These are phyloP conservation scores for Linnemannia exigua DNA, from an alignment of 192 early-diverging fungal genomes.

Conservation along the genomic window DNA sequence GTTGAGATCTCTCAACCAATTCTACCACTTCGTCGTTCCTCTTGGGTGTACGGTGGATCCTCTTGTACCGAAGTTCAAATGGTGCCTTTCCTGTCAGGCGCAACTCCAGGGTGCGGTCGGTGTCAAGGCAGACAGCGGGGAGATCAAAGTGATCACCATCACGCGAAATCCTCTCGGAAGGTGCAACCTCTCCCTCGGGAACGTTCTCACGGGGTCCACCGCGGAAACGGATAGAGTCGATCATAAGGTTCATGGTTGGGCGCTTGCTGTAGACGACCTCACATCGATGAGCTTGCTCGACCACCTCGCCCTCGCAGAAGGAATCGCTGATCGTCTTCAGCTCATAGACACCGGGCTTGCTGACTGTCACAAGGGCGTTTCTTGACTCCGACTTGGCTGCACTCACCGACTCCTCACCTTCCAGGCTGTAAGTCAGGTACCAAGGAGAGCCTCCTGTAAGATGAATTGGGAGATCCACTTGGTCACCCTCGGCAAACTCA, in stretches of 20 bases:
- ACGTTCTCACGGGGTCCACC: slow-evolving; percentile 47
- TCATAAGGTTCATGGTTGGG: slow-evolving; percentile 49
- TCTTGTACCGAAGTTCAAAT: slow-evolving; percentile 33
- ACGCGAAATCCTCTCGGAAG: slow-evolving; percentile 30
- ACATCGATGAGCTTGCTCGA: slow-evolving; percentile 36
- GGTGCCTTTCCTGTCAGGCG: slow-evolving; percentile 46
- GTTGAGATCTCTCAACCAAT: slow-evolving; percentile 9
- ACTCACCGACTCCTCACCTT: slow-evolving; percentile 11
- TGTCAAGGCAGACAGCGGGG: slow-evolving; percentile 32
- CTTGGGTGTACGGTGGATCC: slow-evolving; percentile 15
- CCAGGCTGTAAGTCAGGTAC: slow-evolving; percentile 31
- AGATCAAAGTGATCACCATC: slow-evolving; percentile 28
- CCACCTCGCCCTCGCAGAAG: slow-evolving; percentile 40
- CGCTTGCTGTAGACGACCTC: slow-evolving; percentile 42
- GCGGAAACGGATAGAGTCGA: slow-evolving; percentile 53
- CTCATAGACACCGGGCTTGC: slow-evolving; percentile 30
- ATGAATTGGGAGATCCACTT: slow-evolving; percentile 36
- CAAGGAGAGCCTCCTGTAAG: slow-evolving; percentile 49
- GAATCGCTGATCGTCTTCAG: slow-evolving; percentile 36
- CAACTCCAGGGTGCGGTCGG: slow-evolving; percentile 40
- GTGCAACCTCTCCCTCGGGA: slow-evolving; percentile 50
- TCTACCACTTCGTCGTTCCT: slow-evolving; percentile 10
- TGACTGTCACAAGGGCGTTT: slow-evolving; percentile 35
- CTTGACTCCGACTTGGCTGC: slow-evolving; percentile 19
- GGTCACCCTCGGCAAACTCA: slow-evolving; percentile 40